phyloP scores from a whole-genome alignment of 306 rosid genomes.

The Quillaja saponaria region DNA sequence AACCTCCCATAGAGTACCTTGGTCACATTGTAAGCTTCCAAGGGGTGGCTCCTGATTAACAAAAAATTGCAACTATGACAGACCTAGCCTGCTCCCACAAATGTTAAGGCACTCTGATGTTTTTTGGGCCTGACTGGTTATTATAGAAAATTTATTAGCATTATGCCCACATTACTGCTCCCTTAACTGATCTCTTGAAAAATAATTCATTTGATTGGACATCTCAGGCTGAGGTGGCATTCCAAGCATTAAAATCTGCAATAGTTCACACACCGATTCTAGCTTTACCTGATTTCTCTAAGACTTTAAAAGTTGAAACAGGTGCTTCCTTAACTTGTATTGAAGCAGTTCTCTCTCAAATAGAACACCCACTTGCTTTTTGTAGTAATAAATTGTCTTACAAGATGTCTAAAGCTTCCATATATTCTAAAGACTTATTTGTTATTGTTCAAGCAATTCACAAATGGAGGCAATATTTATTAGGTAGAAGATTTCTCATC shows the following conservation, averaged over 20 bases:
- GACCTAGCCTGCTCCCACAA: background rate
- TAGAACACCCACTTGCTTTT: too few species aligned
- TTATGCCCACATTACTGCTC: background rate
- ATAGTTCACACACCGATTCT: too few species aligned
- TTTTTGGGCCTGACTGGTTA: background rate
- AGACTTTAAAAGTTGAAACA: too few species aligned
- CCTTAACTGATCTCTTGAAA: background rate
- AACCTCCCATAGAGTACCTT: background rate
- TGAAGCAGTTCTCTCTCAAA: too few species aligned
- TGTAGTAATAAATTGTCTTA: too few species aligned
- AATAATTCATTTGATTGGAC: background rate
- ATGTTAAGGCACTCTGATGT: background rate
- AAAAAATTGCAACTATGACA: background rate
- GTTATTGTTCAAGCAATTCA: too few species aligned
- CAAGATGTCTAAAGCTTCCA: too few species aligned
- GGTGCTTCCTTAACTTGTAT: too few species aligned
- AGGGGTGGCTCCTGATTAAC: background rate
- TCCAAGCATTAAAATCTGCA: too few species aligned
- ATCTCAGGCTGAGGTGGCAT: background rate
- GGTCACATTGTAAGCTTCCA: background rate
- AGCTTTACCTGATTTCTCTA: too few species aligned
- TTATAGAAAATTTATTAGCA: background rate
- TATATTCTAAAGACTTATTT: background rate
- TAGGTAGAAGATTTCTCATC: too few species aligned
- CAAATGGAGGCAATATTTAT: too few species aligned